Base-by-base conservation (phyloP, 169 alveolate genomes). In the Cryptosporidium xiaoi region DNA sequence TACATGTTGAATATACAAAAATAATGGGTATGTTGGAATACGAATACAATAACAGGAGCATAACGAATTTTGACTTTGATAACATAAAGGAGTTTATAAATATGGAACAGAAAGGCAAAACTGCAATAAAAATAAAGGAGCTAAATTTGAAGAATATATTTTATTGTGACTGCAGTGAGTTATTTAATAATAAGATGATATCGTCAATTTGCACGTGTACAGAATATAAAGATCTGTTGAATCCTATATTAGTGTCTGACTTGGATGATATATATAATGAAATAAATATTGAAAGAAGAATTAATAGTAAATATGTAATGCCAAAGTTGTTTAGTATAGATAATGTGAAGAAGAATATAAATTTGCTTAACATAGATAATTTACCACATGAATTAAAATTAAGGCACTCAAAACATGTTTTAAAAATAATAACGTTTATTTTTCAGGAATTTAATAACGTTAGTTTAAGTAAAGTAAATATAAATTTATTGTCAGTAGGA, bases 321-420 rank as follows among this genome's bases (percentile, higher is more conserved):
- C 83, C 83, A 8, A 53, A 15, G 29, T 20, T 69, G 31, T 69
- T 69, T 55, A 69, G 83, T 13, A 29, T 31, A n/a, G 83, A 69
- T 51, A 69, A 15, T 16, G 44, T 69, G 27, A 69, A 53, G 31
- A 68, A 51, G 8, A 62, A 69, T 29, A 29, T 55, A 53, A 18
- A 20, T 55, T 55, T 53, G 1, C 56, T 69, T 8, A 20, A 69
- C 16, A 6, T 69, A 18, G 83, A 55, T 1, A 69, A 69, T 46
- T 46, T 69, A 8, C 83, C 83, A 29, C 4, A 15, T 0, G 36
- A 18, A n/a, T 31, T 69, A n/a, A 51, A 66, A 55, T 33, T 16
- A 20, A 12, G 46, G 20, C 51, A 69, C 24, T 69, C 83, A 34
- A 69, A 5, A 51, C 83, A 69, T 12, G 51, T 69, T 10, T 18